A percentile compares a stretch with the other conserved stretches of the same genome.
phyloP scores from a whole-genome alignment of 2,329 filamentous ascomycete genomes.

The Pseudogymnoascus sp. region DNA sequence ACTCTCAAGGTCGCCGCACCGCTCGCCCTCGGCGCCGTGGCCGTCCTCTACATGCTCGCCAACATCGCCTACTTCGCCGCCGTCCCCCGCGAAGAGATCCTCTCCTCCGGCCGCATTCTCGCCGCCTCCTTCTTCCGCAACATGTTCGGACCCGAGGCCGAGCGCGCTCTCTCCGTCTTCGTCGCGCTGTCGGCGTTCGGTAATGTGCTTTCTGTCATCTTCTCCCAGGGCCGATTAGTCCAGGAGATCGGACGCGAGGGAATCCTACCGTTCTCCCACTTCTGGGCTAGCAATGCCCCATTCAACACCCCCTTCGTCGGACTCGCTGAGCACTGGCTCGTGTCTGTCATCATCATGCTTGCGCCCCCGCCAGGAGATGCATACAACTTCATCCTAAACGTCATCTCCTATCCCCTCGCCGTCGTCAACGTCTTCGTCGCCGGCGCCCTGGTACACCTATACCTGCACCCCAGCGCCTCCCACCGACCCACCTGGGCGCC shows the following conservation, averaged over 20 bases:
- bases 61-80: constrained; percentile 61
- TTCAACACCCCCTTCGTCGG: constrained; percentile 55
- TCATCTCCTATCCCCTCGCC: constrained; percentile 57
- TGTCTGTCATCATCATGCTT: constrained; percentile 57
- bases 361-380: constrained; percentile 60
- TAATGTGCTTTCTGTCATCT: constrained; percentile 60
- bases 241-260: constrained; percentile 60
- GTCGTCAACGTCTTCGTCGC: constrained; percentile 49
- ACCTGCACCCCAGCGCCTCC: constrained; percentile 40
- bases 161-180: constrained; percentile 54
- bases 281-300: constrained; percentile 57
- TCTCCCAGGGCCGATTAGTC: constrained; percentile 58
- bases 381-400: constrained; percentile 55
- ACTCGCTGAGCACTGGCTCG: constrained; percentile 55
- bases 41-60: constrained; percentile 56
- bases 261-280: constrained; percentile 52
- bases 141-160: constrained; percentile 45
- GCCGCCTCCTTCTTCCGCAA: constrained; percentile 49
- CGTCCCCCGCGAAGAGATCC: constrained; percentile 45
- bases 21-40: constrained; percentile 48
- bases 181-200: constrained; percentile 61
- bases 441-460: constrained; percentile 45
- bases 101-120: constrained; percentile 42
- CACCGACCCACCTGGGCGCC: constrained; percentile 45
- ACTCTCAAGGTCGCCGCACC: constrained; percentile 60